phyloP scores from a whole-genome alignment of 2,329 filamentous ascomycete genomes.

The Fusarium sterilihyphosum region DNA sequence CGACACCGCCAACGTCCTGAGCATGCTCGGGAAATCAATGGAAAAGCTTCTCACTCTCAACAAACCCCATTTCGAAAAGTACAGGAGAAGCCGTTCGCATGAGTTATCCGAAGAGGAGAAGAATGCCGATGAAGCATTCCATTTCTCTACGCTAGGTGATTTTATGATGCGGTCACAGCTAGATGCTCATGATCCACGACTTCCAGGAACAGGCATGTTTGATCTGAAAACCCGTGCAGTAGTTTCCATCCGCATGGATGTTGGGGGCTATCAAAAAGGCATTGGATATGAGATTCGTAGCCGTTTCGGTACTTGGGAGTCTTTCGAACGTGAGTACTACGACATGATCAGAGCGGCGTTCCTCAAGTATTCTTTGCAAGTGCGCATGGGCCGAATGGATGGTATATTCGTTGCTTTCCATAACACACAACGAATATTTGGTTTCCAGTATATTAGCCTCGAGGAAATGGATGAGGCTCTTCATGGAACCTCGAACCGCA shows the following conservation, averaged over 20 bases:
- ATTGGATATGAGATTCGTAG: slow-evolving; percentile 86
- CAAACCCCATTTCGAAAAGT: slow-evolving; percentile 86
- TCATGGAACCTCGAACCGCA: slow-evolving; percentile 77
- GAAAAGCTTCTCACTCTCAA: slow-evolving; percentile 91
- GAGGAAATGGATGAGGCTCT: slow-evolving; percentile 88
- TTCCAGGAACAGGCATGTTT: slow-evolving; percentile 94
- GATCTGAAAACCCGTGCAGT: slow-evolving; percentile 96
- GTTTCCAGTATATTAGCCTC: slow-evolving; percentile 92
- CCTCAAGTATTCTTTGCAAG: slow-evolving; percentile 96
- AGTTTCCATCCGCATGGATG: slow-evolving; percentile 89
- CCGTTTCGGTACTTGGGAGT: slow-evolving; percentile 83
- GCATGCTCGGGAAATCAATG: slow-evolving; percentile 94
- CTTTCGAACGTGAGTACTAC: slow-evolving; percentile 94
- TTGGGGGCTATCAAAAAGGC: slow-evolving; percentile 75
- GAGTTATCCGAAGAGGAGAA: slow-evolving; percentile 77
- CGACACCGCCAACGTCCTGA: slow-evolving; percentile 85
- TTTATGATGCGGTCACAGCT: slow-evolving; percentile 96
- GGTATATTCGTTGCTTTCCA: slow-evolving; percentile 98
- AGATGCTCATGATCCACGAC: slow-evolving; percentile 84
- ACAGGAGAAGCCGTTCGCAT: slow-evolving; percentile 74
- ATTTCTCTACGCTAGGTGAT: slow-evolving; percentile 87
- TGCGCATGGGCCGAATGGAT: slow-evolving; percentile 97
- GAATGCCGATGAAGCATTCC: slow-evolving; percentile 79
- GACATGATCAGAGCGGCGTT: slow-evolving; percentile 97
- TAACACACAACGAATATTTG: slow-evolving; percentile 94